Percentiles rank a stretch among this genome's conserved stretches.
phyloP scores from a whole-genome alignment of 176 grass and related monocot genomes.

The Lolium rigidum region DNA sequence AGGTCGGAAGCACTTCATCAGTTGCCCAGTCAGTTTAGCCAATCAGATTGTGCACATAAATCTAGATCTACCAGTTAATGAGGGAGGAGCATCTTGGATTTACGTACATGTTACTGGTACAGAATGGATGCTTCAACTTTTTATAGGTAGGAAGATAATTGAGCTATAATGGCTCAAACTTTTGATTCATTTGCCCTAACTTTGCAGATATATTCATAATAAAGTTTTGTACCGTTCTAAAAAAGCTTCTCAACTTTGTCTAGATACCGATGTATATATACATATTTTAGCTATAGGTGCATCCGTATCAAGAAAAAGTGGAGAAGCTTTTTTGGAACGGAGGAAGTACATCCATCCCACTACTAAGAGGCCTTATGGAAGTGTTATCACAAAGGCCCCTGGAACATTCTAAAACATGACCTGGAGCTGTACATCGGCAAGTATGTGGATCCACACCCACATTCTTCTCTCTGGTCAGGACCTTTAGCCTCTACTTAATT shows the following conservation, averaged over 20 bases:
- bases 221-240: background rate
- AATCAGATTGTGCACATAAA: slow-evolving; percentile 9
- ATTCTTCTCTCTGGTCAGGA: background rate
- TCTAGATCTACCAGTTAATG: background rate
- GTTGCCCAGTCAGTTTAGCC: background rate
- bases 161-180: background rate
- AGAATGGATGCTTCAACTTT: background rate
- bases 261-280: too few species aligned
- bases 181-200: background rate
- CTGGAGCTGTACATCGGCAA: background rate
- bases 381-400: background rate
- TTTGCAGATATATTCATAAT: background rate
- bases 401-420: background rate
- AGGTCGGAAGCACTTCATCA: background rate
- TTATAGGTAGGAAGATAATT: background rate
- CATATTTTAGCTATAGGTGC: too few species aligned
- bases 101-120: slow-evolving; percentile 45
- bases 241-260: too few species aligned
- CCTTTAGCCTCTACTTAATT: background rate
- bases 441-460: background rate
- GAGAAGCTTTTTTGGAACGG: too few species aligned
- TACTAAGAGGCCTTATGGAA: slow-evolving; percentile 6
- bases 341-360: background rate
- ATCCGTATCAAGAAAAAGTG: too few species aligned
- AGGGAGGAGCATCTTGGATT: slow-evolving; percentile 45